Evolutionary conservation across 2,329 filamentous ascomycete species (phyloP), one percentile per base, ranked within the genome.

Genomic region (Leptographium radiaticola): DNA sequence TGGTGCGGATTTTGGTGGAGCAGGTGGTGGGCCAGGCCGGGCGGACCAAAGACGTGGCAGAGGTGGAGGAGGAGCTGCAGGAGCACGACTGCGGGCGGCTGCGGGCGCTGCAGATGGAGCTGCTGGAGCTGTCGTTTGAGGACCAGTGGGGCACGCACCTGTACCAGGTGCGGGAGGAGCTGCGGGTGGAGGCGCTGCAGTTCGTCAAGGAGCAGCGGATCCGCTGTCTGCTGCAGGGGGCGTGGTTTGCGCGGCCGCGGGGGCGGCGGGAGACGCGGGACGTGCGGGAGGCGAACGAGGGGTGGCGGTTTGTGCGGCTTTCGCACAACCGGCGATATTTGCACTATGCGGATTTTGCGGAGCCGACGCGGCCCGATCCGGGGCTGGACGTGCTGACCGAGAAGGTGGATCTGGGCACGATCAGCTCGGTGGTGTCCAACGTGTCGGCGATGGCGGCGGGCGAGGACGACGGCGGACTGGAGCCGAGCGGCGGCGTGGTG

Each of bases 151-250:
- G 90, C 13, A 81, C 87, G 58, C 89, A 97, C 68, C 75, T 98
- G 33, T 80, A 80, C 59, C 88, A 93, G 68, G 87, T 95, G n/a
- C 85, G 89, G 38, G 89, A 96, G 53, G 89, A 95, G 66, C 76
- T 97, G 46, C 86, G 88, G 61, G 83, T 91, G 62, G 93, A 98
- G 68, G 89, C 91, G 12, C 71, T 96, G 53, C 88, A 95, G 63
- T 98, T 98, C 64, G 87, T 97, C 68, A 96, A 95, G 68, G 93
- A 98, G 70, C 93, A 98, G 68, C 83, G 93, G 40, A 87, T 97
- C 57, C 80, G 93, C 53, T 96, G 90, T 65, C 73, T 98, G 42
- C 77, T 97, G 5, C 79, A 88, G 60, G 93, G 93, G 8, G 83
- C 86, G 11, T 98, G 93, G 93, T 98, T 97, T 70, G 66, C 71